Evolutionary conservation across 192 early-diverging fungal genomes (phyloP).

Genomic region (Coemansia sp.): DNA sequence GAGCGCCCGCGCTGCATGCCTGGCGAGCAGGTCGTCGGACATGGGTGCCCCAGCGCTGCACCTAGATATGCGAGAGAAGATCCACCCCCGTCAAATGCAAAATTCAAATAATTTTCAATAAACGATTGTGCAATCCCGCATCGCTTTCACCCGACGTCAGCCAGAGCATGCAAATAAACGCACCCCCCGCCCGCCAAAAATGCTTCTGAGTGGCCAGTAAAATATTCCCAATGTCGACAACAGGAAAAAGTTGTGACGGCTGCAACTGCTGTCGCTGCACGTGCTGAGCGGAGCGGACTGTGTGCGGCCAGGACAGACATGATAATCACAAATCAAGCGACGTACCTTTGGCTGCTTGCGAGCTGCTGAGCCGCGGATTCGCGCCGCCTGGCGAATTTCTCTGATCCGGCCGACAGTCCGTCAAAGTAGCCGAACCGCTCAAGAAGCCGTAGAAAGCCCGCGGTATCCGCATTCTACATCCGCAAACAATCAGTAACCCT

Average conservation of each 20-base stretch:
- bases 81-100: conserved; percentile 6
- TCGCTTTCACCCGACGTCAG: conserved; percentile 3
- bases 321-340: background rate
- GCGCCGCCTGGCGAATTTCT: background rate
- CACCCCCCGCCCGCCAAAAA: background rate
- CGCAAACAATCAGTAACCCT: conserved; percentile 6
- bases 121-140: conserved; percentile 3
- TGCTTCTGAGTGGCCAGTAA: background rate
- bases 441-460: conserved; percentile 9
- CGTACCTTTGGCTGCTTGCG: conserved; percentile 16
- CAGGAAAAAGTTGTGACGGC: background rate
- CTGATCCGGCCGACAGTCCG: conserved; percentile 3
- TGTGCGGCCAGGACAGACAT: background rate
- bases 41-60: conserved; percentile 9
- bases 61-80: conserved; percentile 9
- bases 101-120: conserved; percentile 2
- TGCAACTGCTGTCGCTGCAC: background rate
- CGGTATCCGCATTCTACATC: conserved; percentile 3
- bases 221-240: too few relatives aligned
- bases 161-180: conserved; percentile 13
- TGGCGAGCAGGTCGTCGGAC: conserved; percentile 13
- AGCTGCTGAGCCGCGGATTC: conserved; percentile 13
- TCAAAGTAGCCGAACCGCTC: conserved; percentile 9
- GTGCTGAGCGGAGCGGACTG: background rate
- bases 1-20: conserved; percentile 7